Percentiles rank a stretch among this genome's conserved stretches.
These are phyloP conservation scores for Xylariomycetidae sp. DNA, from an alignment of 2,329 filamentous ascomycete genomes.

Conservation along the genomic window DNA sequence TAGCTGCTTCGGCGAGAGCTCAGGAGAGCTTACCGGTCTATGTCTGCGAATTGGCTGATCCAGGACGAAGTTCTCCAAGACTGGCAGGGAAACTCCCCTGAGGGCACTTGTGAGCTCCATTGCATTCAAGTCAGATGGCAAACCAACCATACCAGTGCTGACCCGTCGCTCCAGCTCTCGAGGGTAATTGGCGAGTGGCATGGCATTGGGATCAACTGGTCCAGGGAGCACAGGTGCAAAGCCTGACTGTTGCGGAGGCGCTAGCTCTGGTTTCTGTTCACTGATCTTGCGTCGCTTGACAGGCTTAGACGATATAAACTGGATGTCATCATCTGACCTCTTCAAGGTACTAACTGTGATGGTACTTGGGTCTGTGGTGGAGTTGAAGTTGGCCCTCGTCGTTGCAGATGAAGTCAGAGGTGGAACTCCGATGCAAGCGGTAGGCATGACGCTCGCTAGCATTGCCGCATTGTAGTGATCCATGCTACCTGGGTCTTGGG, in stretches of 20 bases:
- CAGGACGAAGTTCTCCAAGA: constrained; percentile 28
- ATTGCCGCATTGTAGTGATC: too few relatives aligned
- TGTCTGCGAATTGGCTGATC: constrained; percentile 18
- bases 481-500: too few relatives aligned
- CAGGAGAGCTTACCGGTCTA: constrained; percentile 23
- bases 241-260: constrained; percentile 1
- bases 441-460: too few relatives aligned
- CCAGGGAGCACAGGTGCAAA: background rate
- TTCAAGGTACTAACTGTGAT: too few relatives aligned
- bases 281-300: constrained; percentile 33
- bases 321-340: constrained; percentile 32
- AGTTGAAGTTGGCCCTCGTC: too few relatives aligned
- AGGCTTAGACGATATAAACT: constrained; percentile 38
- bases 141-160: constrained; percentile 27
- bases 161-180: constrained; percentile 21
- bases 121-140: constrained; percentile 21
- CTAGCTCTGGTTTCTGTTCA: constrained; percentile 6
- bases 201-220: constrained; percentile 1
- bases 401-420: constrained; percentile 4
- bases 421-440: too few relatives aligned
- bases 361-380: too few relatives aligned
- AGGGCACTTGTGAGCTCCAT: constrained; percentile 22
- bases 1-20: constrained; percentile 31
- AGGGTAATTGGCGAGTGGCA: constrained; percentile 3
- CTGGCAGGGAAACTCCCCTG: constrained; percentile 29